Evolutionary conservation across 768 basidiomycete species (phyloP).

Genomic region (Tephrocybe sp.): DNA sequence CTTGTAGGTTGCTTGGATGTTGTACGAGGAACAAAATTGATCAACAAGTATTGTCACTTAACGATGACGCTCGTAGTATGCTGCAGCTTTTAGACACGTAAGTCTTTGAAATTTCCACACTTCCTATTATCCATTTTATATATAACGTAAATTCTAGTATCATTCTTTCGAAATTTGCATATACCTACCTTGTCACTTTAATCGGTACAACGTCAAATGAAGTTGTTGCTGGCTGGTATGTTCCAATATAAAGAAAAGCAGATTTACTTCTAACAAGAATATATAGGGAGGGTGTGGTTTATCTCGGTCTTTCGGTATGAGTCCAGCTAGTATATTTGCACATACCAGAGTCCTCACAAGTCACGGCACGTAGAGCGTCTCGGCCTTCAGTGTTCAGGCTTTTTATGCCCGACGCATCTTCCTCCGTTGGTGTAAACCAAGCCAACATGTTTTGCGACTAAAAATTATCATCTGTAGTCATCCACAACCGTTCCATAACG

Average conservation of each 20-base stretch:
- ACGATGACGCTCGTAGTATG: background rate
- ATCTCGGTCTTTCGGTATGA: background rate
- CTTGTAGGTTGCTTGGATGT: background rate
- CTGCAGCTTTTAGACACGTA: conserved; percentile 1
- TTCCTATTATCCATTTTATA: background rate
- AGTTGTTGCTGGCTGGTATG: background rate
- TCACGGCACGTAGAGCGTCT: background rate
- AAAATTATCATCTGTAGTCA: background rate
- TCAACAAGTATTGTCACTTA: background rate
- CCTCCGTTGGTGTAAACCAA: background rate
- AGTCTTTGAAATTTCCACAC: background rate
- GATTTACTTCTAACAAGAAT: background rate
- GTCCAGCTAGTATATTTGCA: too few species aligned
- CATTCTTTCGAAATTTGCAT: background rate
- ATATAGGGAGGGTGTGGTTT: background rate
- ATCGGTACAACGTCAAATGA: background rate
- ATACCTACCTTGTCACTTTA: background rate
- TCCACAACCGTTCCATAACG: background rate
- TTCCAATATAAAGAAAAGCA: background rate
- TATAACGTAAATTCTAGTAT: background rate
- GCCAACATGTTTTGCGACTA: background rate
- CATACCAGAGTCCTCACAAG: background rate
- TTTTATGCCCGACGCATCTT: conserved; percentile 1
- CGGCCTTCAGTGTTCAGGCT: conserved; percentile 5
- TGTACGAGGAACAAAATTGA: background rate